These are phyloP conservation scores for Saururus chinensis DNA, from an alignment of 164 flowering plant species.

Conservation along the genomic window DNA sequence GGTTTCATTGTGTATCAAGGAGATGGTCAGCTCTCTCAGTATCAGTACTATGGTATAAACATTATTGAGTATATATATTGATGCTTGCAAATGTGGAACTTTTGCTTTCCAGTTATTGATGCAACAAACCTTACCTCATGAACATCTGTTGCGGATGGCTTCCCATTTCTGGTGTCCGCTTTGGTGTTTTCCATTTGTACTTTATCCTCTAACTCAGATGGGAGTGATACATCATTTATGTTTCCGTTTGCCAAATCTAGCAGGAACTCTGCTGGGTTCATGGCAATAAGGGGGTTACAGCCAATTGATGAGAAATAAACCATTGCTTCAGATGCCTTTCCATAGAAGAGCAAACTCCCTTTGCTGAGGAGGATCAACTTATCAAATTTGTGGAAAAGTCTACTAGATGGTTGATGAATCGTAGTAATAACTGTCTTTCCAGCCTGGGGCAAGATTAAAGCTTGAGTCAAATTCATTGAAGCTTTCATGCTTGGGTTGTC, in stretches of 20 bases:
- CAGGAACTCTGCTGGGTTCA: constrained; percentile 99
- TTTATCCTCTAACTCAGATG: constrained; percentile 76
- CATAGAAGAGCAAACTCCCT: constrained; percentile 84
- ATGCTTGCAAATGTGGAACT: neutral
- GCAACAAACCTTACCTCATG: constrained; percentile 50
- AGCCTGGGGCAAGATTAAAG: constrained; percentile 32
- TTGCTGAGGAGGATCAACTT: constrained; percentile 88
- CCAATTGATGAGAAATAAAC: constrained; percentile 85
- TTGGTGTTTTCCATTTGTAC: constrained; percentile 53
- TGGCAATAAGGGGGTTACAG: constrained; percentile 79
- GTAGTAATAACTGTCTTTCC: constrained; percentile 94
- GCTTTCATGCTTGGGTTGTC: neutral
- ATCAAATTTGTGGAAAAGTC: constrained; percentile 91
- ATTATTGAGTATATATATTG: too few relatives aligned
- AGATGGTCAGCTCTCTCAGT: too few relatives aligned
- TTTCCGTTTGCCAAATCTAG: constrained; percentile 97
- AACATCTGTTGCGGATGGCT: constrained; percentile 62
- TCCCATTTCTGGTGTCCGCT: constrained; percentile 45
- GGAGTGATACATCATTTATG: constrained; percentile 72
- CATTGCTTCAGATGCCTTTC: constrained; percentile 86
- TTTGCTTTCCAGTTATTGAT: neutral
- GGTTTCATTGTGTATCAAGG: too few relatives aligned
- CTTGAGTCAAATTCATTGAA: neutral
- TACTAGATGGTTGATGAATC: constrained; percentile 96
- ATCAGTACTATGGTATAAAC: too few relatives aligned